These are phyloP conservation scores for Chlorella sp. DNA, from an alignment of 139 green algal genomes.

Conservation along the genomic window DNA sequence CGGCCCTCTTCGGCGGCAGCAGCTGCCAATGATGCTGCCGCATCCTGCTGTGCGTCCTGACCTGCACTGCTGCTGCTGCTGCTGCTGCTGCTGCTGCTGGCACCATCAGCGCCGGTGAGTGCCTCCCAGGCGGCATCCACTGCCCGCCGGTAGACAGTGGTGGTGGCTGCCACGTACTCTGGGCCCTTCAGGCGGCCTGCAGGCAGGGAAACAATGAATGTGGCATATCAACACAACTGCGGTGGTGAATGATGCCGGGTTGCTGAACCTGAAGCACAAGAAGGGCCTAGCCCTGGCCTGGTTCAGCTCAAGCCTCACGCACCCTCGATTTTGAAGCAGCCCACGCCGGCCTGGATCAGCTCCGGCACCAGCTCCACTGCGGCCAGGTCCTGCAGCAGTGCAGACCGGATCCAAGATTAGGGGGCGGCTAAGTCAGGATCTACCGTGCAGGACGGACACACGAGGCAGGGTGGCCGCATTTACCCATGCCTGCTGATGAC, in stretches of 20 bases:
- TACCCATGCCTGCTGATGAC: too few relatives aligned
- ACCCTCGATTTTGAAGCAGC: constrained; percentile 90
- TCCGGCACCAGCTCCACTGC: constrained; percentile 66
- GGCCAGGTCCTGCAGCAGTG: constrained; percentile 64
- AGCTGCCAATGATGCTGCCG: not conserved
- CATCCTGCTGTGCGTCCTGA: too few relatives aligned
- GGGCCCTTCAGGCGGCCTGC: constrained; percentile 84
- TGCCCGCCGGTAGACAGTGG: constrained; percentile 62
- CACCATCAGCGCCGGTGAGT: constrained; percentile 8
- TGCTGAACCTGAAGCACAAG: too few relatives aligned
- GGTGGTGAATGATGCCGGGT: too few relatives aligned
- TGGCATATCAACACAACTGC: too few relatives aligned
- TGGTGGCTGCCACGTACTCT: constrained; percentile 89
- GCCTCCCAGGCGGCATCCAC: constrained; percentile 82
- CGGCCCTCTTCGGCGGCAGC: constrained; percentile 6
- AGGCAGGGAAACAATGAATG: too few relatives aligned
- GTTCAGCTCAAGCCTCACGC: not conserved
- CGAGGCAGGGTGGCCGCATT: too few relatives aligned
- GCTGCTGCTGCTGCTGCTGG: constrained; percentile 1
- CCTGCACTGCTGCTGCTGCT: not conserved
- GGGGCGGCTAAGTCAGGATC: too few relatives aligned
- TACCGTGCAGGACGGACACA: too few relatives aligned
- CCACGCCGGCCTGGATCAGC: constrained; percentile 80
- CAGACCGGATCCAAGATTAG: not conserved
- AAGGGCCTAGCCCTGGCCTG: too few relatives aligned